phyloP scores from a whole-genome alignment of 1,284 basidiomycete species.

The Omphalotus olearius region DNA sequence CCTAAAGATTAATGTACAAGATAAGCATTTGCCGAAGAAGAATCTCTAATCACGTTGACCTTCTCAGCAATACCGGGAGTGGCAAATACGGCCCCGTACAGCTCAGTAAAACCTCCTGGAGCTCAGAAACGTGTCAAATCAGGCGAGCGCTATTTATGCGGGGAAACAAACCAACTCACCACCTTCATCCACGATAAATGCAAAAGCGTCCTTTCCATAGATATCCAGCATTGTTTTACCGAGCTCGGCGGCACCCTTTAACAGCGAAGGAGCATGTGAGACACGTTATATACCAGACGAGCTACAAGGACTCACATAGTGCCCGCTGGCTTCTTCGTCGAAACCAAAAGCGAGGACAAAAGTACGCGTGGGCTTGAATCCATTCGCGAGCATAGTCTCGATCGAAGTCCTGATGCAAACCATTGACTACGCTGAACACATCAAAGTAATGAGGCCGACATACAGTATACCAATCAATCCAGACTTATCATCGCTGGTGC shows the following conservation, averaged over 20 bases:
- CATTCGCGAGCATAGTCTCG: constrained; percentile 38
- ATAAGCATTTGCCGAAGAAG: too few relatives aligned
- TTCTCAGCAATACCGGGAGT: constrained; percentile 50
- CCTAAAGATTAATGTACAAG: constrained; percentile 17
- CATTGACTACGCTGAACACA: neutral
- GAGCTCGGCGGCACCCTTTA: constrained; percentile 41
- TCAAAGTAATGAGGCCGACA: neutral
- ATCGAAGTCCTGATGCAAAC: constrained; percentile 29
- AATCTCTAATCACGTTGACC: too few relatives aligned
- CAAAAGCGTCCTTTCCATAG: constrained; percentile 45
- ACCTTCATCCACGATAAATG: constrained; percentile 43
- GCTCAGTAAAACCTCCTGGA: constrained; percentile 21
- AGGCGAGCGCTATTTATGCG: neutral
- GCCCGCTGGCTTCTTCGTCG: constrained; percentile 54
- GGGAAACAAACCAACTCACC: constrained; percentile 18
- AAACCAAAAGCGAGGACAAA: constrained; percentile 54
- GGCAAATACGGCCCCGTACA: constrained; percentile 29
- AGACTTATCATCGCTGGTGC: constrained; percentile 39
- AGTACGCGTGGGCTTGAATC: constrained; percentile 41
- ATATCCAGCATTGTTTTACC: constrained; percentile 33
- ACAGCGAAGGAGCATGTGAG: too few relatives aligned
- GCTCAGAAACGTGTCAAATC: neutral
- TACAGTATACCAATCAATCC: constrained; percentile 35
- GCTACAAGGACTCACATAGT: constrained; percentile 21
- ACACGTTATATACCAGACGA: too few relatives aligned